A percentile compares a stretch with the other conserved stretches of the same genome.
These are phyloP conservation scores for Blumeria hordei DNA, from an alignment of 2,329 filamentous ascomycete genomes.

Conservation along the genomic window DNA sequence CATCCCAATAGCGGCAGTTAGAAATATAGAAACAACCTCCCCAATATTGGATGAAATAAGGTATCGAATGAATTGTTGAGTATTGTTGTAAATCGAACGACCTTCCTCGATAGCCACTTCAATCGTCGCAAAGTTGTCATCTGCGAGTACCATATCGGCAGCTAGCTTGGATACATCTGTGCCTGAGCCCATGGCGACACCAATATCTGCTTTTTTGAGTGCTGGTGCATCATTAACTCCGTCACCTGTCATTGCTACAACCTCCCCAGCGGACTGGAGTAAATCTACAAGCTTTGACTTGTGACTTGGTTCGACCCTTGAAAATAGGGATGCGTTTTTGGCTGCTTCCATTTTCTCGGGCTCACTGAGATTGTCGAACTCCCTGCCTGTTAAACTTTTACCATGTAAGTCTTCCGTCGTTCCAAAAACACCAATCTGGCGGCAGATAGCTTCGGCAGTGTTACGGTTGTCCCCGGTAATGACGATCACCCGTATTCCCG, in stretches of 20 bases:
- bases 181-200: constrained; percentile 94
- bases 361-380: constrained; percentile 70
- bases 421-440: constrained; percentile 85
- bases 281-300: constrained; percentile 97
- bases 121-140: constrained; percentile 98
- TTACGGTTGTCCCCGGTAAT: constrained; percentile 97
- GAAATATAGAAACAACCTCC: constrained; percentile 95
- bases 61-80: constrained; percentile 97
- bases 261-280: constrained; percentile 74
- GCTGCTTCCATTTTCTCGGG: constrained; percentile 64
- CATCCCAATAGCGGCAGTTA: constrained; percentile 91
- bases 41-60: constrained; percentile 98
- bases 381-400: constrained; percentile 85
- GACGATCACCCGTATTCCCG: constrained; percentile 89
- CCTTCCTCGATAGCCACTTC: constrained; percentile 91
- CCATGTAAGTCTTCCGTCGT: constrained; percentile 57
- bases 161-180: constrained; percentile 93
- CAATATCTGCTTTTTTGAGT: constrained; percentile 95
- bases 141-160: constrained; percentile 93
- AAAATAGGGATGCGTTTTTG: constrained; percentile 74
- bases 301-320: constrained; percentile 81
- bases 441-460: constrained; percentile 92
- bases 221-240: constrained; percentile 96
- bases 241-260: constrained; percentile 97
- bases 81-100: constrained; percentile 98